Conservation (phyloP, 2,329 filamentous ascomycete species). For the Lasiodiplodia gonubiensis region DNA sequence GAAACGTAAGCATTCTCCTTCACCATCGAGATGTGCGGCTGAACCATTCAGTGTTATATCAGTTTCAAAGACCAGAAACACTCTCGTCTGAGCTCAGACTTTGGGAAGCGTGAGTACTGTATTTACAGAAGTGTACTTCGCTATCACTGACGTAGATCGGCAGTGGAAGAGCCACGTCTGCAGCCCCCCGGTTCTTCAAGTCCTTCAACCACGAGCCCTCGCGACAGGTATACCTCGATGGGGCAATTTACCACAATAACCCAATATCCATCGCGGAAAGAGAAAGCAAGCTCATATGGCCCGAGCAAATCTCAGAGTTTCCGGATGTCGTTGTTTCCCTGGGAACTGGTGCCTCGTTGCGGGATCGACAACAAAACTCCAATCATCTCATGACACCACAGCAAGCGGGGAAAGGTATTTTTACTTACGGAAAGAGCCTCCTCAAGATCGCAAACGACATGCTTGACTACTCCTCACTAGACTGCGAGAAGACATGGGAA, state of each 20-base stretch:
- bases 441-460: conserved; percentile 25
- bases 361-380: conserved; percentile 14
- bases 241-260: conserved; percentile 58
- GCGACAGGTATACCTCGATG: conserved; percentile 56
- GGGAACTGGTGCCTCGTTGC: conserved; percentile 35
- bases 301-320: conserved; percentile 34
- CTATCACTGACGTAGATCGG: too few species aligned
- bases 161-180: conserved; percentile 55
- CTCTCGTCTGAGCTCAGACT: conserved; percentile 51
- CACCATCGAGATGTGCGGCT: too few species aligned
- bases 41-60: conserved; percentile 36
- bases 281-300: conserved; percentile 51
- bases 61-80: conserved; percentile 49
- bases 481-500: conserved; percentile 28
- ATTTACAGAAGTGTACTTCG: too few species aligned
- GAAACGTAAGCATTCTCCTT: conserved; percentile 35
- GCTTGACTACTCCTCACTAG: conserved; percentile 19
- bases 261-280: conserved; percentile 58
- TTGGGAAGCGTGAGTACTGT: conserved; percentile 52
- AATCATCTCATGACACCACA: neutral
- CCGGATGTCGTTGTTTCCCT: conserved; percentile 40
- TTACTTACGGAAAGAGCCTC: neutral
- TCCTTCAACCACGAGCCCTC: conserved; percentile 57
- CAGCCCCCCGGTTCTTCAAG: conserved; percentile 58
- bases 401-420: neutral